Conservation (phyloP, 148 eudicot genomes). For the Rhododendron henanense region DNA sequence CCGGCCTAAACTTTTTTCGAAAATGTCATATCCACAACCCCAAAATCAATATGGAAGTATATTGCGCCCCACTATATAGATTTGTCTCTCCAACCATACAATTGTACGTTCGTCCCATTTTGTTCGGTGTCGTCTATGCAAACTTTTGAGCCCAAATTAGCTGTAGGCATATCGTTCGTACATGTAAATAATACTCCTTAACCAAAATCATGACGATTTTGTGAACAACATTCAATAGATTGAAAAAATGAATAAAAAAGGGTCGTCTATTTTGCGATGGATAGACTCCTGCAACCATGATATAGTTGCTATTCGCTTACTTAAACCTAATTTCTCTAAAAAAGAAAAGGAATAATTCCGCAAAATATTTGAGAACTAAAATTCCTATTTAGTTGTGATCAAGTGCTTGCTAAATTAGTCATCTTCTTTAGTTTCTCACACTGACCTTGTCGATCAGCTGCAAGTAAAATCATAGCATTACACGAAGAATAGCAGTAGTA, state of each 20-base stretch:
- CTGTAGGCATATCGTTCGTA: background rate
- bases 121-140: background rate
- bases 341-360: background rate
- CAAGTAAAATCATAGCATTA: background rate
- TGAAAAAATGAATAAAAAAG: background rate
- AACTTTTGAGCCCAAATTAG: background rate
- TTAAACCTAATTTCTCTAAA: background rate
- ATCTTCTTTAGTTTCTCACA: background rate
- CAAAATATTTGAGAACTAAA: background rate
- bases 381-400: background rate
- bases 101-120: background rate
- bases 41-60: background rate
- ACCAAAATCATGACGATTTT: background rate
- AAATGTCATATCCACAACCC: background rate
- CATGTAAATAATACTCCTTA: background rate
- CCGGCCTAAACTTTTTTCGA: background rate
- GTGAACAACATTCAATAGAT: background rate
- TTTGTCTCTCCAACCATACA: background rate
- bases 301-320: background rate
- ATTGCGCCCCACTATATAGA: background rate
- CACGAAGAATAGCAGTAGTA: background rate
- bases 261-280: background rate
- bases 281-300: background rate
- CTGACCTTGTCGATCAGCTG: background rate
- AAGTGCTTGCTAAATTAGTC: background rate